These are phyloP conservation scores for Candida gorgasii DNA, from an alignment of 805 yeast species.

Conservation along the genomic window DNA sequence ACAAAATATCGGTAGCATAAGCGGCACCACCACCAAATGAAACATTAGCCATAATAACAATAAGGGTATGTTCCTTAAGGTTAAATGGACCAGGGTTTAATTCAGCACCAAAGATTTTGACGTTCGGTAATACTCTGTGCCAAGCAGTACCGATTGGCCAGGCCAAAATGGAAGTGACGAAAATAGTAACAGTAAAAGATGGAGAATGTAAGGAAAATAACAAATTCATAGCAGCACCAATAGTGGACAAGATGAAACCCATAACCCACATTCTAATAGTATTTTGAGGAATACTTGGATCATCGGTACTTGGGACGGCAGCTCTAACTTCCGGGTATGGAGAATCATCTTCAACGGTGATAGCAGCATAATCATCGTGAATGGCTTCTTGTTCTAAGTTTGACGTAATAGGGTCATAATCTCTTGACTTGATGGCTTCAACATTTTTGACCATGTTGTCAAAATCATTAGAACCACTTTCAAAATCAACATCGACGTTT, in stretches of 20 bases:
- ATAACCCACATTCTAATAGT: conserved; percentile 58
- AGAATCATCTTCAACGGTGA: conserved; percentile 37
- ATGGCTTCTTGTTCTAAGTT: conserved; percentile 21
- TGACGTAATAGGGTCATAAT: conserved; percentile 35
- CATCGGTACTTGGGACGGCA: conserved; percentile 55
- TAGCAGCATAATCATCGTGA: conserved; percentile 41
- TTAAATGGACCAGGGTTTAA: conserved; percentile 27
- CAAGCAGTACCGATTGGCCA: conserved; percentile 59
- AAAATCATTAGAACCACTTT: conserved; percentile 5
- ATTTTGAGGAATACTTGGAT: conserved; percentile 48
- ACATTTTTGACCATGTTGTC: conserved; percentile 6
- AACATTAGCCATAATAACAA: conserved; percentile 22
- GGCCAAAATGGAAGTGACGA: conserved; percentile 59
- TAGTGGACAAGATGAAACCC: conserved; percentile 49
- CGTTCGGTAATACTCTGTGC: conserved; percentile 36
- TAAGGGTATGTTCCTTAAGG: conserved; percentile 24
- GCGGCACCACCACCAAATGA: conserved; percentile 26
- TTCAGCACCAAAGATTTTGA: conserved; percentile 16
- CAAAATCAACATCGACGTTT: neutral
- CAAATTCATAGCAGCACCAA: conserved; percentile 61
- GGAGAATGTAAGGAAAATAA: conserved; percentile 62
- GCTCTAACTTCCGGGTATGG: conserved; percentile 72
- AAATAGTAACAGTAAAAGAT: conserved; percentile 47
- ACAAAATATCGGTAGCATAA: conserved; percentile 57
- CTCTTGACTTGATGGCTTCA: conserved; percentile 26